Conservation (phyloP, 2,329 filamentous ascomycete species). For the Gliomastix tumulicola region DNA sequence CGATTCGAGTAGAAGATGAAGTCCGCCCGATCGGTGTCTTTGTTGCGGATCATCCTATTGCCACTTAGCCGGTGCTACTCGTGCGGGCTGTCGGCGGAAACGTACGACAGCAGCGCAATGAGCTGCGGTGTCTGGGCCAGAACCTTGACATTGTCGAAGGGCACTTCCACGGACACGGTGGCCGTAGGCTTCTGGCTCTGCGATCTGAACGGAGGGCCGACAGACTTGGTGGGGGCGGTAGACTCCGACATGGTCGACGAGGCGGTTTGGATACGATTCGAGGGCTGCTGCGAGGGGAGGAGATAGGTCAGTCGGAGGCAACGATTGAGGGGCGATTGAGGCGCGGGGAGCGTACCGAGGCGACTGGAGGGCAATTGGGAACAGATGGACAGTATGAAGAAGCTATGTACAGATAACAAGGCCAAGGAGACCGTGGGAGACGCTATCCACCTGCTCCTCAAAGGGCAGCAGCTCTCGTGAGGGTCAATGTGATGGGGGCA, state of each 20-base stretch:
- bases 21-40: constrained; percentile 82
- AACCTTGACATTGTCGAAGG: constrained; percentile 82
- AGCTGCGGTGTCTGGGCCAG: constrained; percentile 91
- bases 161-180: constrained; percentile 78
- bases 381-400: no score
- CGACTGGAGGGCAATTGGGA: no score
- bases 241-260: not conserved
- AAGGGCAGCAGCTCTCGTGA: constrained; percentile 2
- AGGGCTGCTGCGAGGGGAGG: no score
- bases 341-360: no score
- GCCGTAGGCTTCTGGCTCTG: constrained; percentile 75
- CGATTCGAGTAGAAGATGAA: constrained; percentile 99
- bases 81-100: constrained; percentile 16
- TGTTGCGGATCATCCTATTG: constrained; percentile 86
- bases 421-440: no score
- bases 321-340: no score
- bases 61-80: constrained; percentile 2
- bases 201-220: constrained; percentile 74
- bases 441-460: no score
- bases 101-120: constrained; percentile 95
- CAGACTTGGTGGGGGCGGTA: constrained; percentile 26
- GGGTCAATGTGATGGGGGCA: no score
- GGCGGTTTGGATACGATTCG: no score
- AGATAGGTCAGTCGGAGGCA: no score
- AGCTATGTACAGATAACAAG: no score